These are phyloP conservation scores for Macrophomina phaseolina DNA, from an alignment of 2,329 filamentous ascomycete species.

Conservation along the genomic window DNA sequence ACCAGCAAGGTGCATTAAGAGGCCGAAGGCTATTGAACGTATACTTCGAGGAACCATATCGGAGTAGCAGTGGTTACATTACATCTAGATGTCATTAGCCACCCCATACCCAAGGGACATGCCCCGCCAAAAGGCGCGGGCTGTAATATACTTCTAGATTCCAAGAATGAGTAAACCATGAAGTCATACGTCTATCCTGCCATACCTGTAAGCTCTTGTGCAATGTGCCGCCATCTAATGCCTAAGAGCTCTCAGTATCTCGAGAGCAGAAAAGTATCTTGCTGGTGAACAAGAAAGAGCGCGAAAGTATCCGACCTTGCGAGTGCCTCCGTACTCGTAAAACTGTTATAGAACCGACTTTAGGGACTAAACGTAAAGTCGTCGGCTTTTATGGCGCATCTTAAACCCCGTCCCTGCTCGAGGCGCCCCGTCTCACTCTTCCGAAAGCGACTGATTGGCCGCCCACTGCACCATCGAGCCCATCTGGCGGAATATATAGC, in stretches of 20 bases:
- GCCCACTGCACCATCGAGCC: no score
- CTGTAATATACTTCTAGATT: constrained; percentile 29
- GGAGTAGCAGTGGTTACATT: constrained; percentile 22
- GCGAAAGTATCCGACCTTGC: no score
- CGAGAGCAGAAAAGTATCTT: constrained; percentile 34
- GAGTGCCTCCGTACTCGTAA: no score
- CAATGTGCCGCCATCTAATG: neutral
- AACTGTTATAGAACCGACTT: no score
- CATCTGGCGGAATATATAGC: no score
- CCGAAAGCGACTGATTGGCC: no score
- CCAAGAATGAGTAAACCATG: constrained; percentile 18
- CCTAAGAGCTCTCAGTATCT: constrained; percentile 34
- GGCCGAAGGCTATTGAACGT: constrained; percentile 4
- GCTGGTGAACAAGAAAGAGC: no score
- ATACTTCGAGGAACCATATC: constrained; percentile 14
- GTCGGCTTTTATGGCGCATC: no score
- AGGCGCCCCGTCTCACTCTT: no score
- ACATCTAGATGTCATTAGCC: constrained; percentile 23
- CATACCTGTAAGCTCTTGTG: neutral
- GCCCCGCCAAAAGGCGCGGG: constrained; percentile 14
- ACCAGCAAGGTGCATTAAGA: constrained; percentile 44
- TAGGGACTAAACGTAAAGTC: no score
- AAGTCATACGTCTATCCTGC: neutral
- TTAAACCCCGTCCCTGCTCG: no score
- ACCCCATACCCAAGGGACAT: neutral